phyloP scores from a whole-genome alignment of 352 stramenopile species.

The Globisporangium lucens region DNA sequence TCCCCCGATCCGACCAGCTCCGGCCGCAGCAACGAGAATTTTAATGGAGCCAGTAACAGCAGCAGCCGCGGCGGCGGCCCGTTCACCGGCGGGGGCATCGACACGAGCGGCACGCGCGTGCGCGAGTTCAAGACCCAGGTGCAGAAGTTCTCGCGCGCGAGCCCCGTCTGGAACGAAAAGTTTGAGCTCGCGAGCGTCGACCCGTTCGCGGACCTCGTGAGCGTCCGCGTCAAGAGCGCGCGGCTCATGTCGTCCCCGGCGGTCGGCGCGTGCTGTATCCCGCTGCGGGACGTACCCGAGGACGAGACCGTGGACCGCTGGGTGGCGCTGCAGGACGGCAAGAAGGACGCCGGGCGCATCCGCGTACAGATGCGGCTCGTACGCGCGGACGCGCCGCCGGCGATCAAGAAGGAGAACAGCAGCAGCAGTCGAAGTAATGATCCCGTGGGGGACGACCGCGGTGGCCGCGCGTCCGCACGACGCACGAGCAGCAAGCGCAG shows the following conservation, averaged over 20 bases:
- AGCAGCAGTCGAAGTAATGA: slow-evolving; percentile 8
- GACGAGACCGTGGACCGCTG: slow-evolving; percentile 53
- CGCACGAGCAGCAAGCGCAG: slow-evolving; percentile 5
- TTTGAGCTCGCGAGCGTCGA: slow-evolving; percentile 65
- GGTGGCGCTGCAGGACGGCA: slow-evolving; percentile 50
- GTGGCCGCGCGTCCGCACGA: background rate
- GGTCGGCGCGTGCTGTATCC: slow-evolving; percentile 50
- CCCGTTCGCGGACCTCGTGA: slow-evolving; percentile 46
- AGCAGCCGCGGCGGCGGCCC: background rate
- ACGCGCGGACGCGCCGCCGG: slow-evolving; percentile 24
- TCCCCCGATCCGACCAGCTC: slow-evolving; percentile 8
- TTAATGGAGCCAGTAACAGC: background rate
- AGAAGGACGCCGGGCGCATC: slow-evolving; percentile 55
- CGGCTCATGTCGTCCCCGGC: slow-evolving; percentile 58
- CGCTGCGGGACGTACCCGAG: slow-evolving; percentile 41
- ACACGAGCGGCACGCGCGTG: slow-evolving; percentile 19
- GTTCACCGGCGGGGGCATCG: background rate
- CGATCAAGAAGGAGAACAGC: slow-evolving; percentile 20
- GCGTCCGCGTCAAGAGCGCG: slow-evolving; percentile 68
- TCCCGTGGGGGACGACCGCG: background rate
- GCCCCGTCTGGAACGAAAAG: slow-evolving; percentile 76
- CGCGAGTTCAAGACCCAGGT: slow-evolving; percentile 64
- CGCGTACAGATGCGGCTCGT: slow-evolving; percentile 67
- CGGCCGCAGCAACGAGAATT: background rate
- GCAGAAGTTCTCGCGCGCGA: slow-evolving; percentile 46